Evolutionary conservation across 2,329 filamentous ascomycete species (phyloP).

Genomic region (Decorospora gaudefroyi): DNA sequence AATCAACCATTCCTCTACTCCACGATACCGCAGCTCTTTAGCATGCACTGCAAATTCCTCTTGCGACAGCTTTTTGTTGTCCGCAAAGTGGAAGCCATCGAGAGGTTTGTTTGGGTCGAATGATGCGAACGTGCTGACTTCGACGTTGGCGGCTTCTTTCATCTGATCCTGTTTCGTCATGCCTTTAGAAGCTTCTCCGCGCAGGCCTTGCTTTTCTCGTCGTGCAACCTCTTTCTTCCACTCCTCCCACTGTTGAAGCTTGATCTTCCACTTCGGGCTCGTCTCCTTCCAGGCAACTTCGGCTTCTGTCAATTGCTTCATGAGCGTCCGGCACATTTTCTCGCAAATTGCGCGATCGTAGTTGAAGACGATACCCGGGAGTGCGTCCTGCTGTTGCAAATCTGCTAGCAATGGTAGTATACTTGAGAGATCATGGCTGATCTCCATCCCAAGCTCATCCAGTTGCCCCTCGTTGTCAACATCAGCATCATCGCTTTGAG

Average conservation of each 20-base stretch:
- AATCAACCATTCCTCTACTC: slow-evolving; percentile 60
- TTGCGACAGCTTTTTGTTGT: slow-evolving; percentile 61
- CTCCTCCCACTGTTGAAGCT: slow-evolving; percentile 62
- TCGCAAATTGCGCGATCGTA: slow-evolving; percentile 72
- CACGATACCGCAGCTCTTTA: slow-evolving; percentile 56
- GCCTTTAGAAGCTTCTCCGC: slow-evolving; percentile 52
- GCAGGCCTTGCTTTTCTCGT: slow-evolving; percentile 52
- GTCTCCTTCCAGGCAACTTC: slow-evolving; percentile 63
- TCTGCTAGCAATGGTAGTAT: slow-evolving; percentile 64
- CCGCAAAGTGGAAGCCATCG: slow-evolving; percentile 68
- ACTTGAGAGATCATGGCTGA: slow-evolving; percentile 44
- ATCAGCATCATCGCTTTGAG: slow-evolving; percentile 8
- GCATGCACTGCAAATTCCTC: slow-evolving; percentile 64
- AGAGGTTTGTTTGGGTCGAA: slow-evolving; percentile 70
- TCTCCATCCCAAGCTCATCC: slow-evolving; percentile 29
- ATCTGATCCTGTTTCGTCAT: slow-evolving; percentile 61
- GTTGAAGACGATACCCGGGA: slow-evolving; percentile 78
- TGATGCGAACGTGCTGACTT: slow-evolving; percentile 61
- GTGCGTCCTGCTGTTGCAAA: slow-evolving; percentile 65
- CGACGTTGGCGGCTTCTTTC: slow-evolving; percentile 61
- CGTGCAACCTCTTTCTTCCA: slow-evolving; percentile 58
- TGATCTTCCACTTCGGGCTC: slow-evolving; percentile 64
- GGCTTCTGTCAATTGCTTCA: slow-evolving; percentile 58
- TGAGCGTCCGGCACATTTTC: slow-evolving; percentile 57
- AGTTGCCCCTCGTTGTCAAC: slow-evolving; percentile 20